Evolutionary conservation across 805 yeast genomes (phyloP).

Genomic region (Candida manassasensis): DNA sequence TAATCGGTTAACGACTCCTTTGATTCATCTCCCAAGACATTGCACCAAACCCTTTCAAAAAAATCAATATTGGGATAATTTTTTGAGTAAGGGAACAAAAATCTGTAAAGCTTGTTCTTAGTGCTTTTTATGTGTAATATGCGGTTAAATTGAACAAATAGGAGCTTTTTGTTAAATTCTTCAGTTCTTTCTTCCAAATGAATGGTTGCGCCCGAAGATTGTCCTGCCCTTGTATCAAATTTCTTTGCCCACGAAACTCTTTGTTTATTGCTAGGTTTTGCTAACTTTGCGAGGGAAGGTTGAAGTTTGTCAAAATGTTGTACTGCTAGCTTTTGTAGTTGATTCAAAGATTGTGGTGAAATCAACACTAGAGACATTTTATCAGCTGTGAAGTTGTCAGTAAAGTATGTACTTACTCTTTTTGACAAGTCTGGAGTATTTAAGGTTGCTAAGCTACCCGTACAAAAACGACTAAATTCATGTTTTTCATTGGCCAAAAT

Average conservation of each 20-base stretch:
- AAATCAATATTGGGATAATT: slow-evolving; percentile 10
- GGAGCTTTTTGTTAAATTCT: too few species aligned
- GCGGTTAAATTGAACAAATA: slow-evolving; percentile 3
- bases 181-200: too few species aligned
- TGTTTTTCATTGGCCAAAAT: slow-evolving; percentile 43
- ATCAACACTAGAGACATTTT: slow-evolving; percentile 56
- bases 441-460: slow-evolving; percentile 58
- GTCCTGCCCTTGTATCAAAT: too few species aligned
- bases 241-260: too few species aligned
- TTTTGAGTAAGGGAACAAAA: slow-evolving; percentile 40
- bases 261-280: neutral
- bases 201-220: too few species aligned
- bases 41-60: slow-evolving; percentile 46
- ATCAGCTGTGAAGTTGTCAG: slow-evolving; percentile 37
- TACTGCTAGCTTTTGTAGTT: slow-evolving; percentile 48
- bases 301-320: slow-evolving; percentile 36
- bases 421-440: slow-evolving; percentile 28
- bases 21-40: slow-evolving; percentile 61
- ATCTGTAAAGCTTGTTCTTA: slow-evolving; percentile 34
- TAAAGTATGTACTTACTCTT: slow-evolving; percentile 36
- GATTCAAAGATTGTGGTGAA: slow-evolving; percentile 63
- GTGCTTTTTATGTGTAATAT: slow-evolving; percentile 36
- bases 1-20: slow-evolving; percentile 42
- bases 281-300: neutral
- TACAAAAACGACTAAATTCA: slow-evolving; percentile 58